phyloP scores from a whole-genome alignment of 2,329 filamentous ascomycete genomes.

The Aspergillus pseudoglaucus region DNA sequence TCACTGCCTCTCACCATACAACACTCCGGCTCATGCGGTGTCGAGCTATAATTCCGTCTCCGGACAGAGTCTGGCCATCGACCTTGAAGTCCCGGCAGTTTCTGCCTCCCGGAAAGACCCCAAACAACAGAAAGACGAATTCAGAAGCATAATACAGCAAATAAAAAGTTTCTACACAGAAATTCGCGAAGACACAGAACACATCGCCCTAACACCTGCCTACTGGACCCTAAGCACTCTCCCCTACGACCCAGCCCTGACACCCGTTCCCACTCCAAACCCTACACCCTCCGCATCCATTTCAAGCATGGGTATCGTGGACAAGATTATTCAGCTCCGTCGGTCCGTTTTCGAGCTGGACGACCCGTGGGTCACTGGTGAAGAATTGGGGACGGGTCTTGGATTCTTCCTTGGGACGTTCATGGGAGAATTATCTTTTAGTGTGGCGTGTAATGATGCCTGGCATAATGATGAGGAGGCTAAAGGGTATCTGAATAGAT shows the following conservation, averaged over 20 bases:
- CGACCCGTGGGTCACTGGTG: constrained; percentile 42
- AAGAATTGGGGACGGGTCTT: constrained; percentile 37
- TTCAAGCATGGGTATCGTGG: constrained; percentile 23
- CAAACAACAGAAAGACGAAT: constrained; percentile 5
- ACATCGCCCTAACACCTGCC: constrained; percentile 12
- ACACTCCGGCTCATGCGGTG: constrained; percentile 10
- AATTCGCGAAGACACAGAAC: constrained; percentile 14
- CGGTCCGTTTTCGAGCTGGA: constrained; percentile 22
- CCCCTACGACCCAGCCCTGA: constrained; percentile 9
- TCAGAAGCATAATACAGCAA: constrained; percentile 3
- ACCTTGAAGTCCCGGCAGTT: constrained; percentile 10
- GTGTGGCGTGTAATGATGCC: constrained; percentile 39
- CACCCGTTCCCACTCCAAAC: constrained; percentile 13
- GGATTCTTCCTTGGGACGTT: constrained; percentile 39
- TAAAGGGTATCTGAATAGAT: constrained; percentile 11
- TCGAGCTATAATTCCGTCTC: constrained; percentile 21
- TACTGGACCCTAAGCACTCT: constrained; percentile 16
- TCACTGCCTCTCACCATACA: constrained; percentile 15
- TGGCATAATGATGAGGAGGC: constrained; percentile 30
- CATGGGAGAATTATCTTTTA: constrained; percentile 30
- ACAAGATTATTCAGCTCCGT: constrained; percentile 25
- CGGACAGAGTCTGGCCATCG: constrained; percentile 12
- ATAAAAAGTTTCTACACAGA: constrained; percentile 14
- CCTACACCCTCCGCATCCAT: constrained; percentile 15
- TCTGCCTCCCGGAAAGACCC: background rate